Evolutionary conservation across 805 yeast species (phyloP).

Genomic region (Candida sithepensis): DNA sequence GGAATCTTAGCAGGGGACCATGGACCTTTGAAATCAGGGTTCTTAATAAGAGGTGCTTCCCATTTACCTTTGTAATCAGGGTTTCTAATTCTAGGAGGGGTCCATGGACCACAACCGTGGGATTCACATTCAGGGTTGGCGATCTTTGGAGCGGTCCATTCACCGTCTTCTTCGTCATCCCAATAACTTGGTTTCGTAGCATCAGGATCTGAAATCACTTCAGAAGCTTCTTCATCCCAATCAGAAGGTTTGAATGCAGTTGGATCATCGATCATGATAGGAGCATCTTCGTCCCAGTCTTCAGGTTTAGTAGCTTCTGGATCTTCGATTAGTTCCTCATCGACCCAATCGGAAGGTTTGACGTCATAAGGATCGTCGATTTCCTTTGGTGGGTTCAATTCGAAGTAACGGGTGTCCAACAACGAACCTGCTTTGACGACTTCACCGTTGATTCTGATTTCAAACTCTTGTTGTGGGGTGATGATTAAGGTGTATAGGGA

Average conservation of each 20-base stretch:
- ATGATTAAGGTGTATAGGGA: slow-evolving; percentile 76
- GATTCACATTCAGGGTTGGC: slow-evolving; percentile 69
- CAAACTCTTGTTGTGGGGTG: slow-evolving; percentile 61
- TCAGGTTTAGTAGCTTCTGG: slow-evolving; percentile 68
- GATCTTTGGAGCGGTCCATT: slow-evolving; percentile 70
- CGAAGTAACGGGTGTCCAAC: slow-evolving; percentile 49
- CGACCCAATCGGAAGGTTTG: slow-evolving; percentile 86
- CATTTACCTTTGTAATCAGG: slow-evolving; percentile 77
- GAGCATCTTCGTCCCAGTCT: slow-evolving; percentile 80
- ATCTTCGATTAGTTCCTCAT: slow-evolving; percentile 61
- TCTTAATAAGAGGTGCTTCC: slow-evolving; percentile 61
- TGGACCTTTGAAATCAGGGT: slow-evolving; percentile 76
- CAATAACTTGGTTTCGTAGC: slow-evolving; percentile 70
- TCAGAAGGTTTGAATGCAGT: slow-evolving; percentile 63
- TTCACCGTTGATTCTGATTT: slow-evolving; percentile 80
- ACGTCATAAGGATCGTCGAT: slow-evolving; percentile 52
- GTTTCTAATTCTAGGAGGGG: slow-evolving; percentile 61
- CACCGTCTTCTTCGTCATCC: slow-evolving; percentile 90
- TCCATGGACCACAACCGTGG: slow-evolving; percentile 83
- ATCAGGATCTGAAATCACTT: slow-evolving; percentile 62
- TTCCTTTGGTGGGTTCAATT: slow-evolving; percentile 62
- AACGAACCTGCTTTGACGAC: slow-evolving; percentile 68
- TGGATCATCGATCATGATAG: slow-evolving; percentile 63
- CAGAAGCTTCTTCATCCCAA: slow-evolving; percentile 70
- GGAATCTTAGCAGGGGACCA: slow-evolving; percentile 67